Percentiles rank a stretch among this genome's conserved stretches.
Conservation (phyloP, 768 basidiomycete species). For the Termitomyces sp. region DNA sequence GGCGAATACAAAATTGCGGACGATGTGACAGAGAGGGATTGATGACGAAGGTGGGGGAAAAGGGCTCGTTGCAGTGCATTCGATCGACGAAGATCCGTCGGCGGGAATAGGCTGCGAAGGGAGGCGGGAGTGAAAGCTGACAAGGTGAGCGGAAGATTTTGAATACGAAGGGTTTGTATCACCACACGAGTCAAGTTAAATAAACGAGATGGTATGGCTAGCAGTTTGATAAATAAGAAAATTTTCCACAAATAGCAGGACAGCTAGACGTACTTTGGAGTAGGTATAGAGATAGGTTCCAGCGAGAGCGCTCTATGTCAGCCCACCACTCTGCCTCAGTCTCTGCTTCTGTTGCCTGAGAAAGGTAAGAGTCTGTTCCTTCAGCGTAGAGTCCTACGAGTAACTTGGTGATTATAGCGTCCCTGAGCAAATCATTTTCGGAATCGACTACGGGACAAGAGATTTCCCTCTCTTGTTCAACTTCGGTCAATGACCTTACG, state of each 20-base stretch:
- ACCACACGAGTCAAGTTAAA: conserved; percentile 31
- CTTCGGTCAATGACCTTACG: conserved; percentile 20
- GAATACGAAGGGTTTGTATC: conserved; percentile 33
- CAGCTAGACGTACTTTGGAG: conserved; percentile 65
- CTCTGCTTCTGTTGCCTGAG: conserved; percentile 66
- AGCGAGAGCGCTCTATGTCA: conserved; percentile 54
- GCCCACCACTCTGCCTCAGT: conserved; percentile 85
- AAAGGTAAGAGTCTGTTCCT: conserved; percentile 56
- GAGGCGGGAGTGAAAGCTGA: conserved; percentile 43
- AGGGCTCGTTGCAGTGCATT: conserved; percentile 49
- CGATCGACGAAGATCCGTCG: conserved; percentile 38
- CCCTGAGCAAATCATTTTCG: conserved; percentile 33
- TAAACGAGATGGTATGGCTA: conserved; percentile 44
- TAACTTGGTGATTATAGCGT: conserved; percentile 42
- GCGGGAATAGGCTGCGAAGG: conserved; percentile 42
- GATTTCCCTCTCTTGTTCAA: conserved; percentile 16
- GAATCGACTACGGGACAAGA: conserved; percentile 13
- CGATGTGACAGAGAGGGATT: conserved; percentile 12
- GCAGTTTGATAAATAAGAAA: neutral
- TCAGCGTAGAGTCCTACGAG: conserved; percentile 58
- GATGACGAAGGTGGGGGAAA: conserved; percentile 51
- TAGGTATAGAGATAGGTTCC: conserved; percentile 57
- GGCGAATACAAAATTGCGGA: conserved; percentile 12
- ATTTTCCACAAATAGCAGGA: conserved; percentile 5
- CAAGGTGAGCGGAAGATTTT: conserved; percentile 38